These are phyloP conservation scores for Entomortierella beljakovae DNA, from an alignment of 192 early-diverging fungal species.

Conservation along the genomic window DNA sequence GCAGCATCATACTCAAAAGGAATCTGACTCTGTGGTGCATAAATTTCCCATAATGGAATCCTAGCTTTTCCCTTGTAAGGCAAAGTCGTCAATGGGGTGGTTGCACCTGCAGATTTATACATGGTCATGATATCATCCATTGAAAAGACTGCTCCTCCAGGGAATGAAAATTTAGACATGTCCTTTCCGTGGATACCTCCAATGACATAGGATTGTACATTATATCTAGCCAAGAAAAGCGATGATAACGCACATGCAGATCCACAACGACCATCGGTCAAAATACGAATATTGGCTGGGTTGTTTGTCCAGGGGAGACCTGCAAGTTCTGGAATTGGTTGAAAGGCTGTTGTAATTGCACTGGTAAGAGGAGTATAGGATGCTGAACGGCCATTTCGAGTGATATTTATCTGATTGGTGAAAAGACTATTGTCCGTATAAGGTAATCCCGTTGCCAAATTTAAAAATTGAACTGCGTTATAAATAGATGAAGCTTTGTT, in stretches of 20 bases:
- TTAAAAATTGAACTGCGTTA: background rate
- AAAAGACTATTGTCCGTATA: slow-evolving; percentile 4
- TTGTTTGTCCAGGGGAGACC: slow-evolving; percentile 12
- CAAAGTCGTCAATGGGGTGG: background rate
- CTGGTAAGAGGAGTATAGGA: background rate
- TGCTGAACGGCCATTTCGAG: background rate
- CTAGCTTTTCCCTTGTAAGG: slow-evolving; percentile 1
- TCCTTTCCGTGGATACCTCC: background rate
- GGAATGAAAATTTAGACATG: slow-evolving; percentile 21
- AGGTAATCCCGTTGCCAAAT: background rate
- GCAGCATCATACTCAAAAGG: slow-evolving; percentile 18
- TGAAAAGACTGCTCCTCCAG: background rate
- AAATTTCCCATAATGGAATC: background rate
- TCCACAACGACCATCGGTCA: slow-evolving; percentile 23
- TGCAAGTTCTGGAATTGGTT: too few relatives aligned
- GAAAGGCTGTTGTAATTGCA: background rate
- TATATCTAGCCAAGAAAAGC: background rate
- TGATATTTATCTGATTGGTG: background rate
- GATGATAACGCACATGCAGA: slow-evolving; percentile 11
- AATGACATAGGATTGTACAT: slow-evolving; percentile 1
- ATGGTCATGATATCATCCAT: background rate
- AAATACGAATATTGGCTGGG: slow-evolving; percentile 5
- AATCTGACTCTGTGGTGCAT: background rate
- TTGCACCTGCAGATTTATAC: background rate
- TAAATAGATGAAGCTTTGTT: background rate